Evolutionary conservation across 2,329 filamentous ascomycete genomes (phyloP), one percentile per base, ranked within the genome.

Genomic region (Arthrinium puccinioides): DNA sequence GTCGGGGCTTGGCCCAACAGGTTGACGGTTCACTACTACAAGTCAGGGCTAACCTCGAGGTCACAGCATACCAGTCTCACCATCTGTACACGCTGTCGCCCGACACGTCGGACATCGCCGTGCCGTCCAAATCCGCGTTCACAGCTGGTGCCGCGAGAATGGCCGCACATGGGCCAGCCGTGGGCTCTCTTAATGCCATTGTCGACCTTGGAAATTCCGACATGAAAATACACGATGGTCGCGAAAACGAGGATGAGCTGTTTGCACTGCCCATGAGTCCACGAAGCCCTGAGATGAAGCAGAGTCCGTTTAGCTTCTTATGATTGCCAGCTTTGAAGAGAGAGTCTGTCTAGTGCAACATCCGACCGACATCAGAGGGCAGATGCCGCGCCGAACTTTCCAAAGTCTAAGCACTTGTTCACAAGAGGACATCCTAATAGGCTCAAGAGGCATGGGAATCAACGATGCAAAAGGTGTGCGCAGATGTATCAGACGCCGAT

Each of bases 231-330:
- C 40, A 47, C 14, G 45, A 53, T 34, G 58, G 61, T 42, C 56
- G 63, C 40, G 76, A 82, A 27, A 74, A 72, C 1, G 83, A 87
- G 47, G 87, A 94, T 41, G 89, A 85, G 27, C 69, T 95, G 3
- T 96, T 96, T 54, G 88, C 87, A 1, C 72, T 94, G 36, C 87
- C 87, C 2, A 78, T 95, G 63, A 90, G 85, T 52, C 88, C 88
- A 1, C 72, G 88, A 35, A 89, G 85, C 51, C 88, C 88, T 0
- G 87, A 94, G 48, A 87, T 92, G 69, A 79, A 80, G 37, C 85
- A 80, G 49, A 89, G 85, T 53, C 88, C 87, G 0, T 96, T 95
- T 54, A 78, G 74, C 49, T 62, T 75, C 19, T 44, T 74, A 38
- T 62, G 46, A 40, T 32, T 29, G 37, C 13, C 25, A 27, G n/a